Evolutionary conservation across 257 asterid species (phyloP).

Genomic region (Penstemon eatonii): DNA sequence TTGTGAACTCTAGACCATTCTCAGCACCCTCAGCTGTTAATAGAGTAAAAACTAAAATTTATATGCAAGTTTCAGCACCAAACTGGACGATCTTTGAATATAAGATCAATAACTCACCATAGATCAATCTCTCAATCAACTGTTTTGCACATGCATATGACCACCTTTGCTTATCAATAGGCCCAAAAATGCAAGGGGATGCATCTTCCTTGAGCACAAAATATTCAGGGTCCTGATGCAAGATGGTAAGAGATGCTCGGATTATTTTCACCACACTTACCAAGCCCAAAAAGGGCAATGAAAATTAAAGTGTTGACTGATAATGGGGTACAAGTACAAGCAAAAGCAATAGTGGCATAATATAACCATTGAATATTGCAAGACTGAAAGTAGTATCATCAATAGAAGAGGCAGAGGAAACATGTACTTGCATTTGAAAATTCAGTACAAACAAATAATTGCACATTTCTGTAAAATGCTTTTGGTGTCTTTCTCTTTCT

Average conservation of each 20-base stretch:
- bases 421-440: background rate
- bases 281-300: background rate
- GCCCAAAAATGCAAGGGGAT: slow-evolving; percentile 94
- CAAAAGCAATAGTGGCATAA: background rate
- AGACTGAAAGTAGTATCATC: background rate
- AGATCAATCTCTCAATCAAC: slow-evolving; percentile 87
- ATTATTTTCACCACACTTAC: background rate
- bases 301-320: background rate
- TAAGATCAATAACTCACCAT: slow-evolving; percentile 56
- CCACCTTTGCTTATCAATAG: slow-evolving; percentile 99
- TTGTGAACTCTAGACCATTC: slow-evolving; percentile 88
- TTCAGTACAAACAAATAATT: background rate
- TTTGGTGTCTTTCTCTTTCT: background rate
- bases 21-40: slow-evolving; percentile 98
- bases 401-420: background rate
- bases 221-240: slow-evolving; percentile 75
- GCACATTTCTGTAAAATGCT: background rate
- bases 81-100: slow-evolving; percentile 19
- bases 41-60: slow-evolving; percentile 7
- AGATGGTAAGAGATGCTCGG: slow-evolving; percentile 27
- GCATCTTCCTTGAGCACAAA: slow-evolving; percentile 75
- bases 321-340: background rate
- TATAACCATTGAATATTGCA: background rate
- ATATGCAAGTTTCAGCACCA: slow-evolving; percentile 3
- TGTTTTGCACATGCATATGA: slow-evolving; percentile 97